Base-by-base conservation (phyloP, 768 basidiomycete genomes). In the Tulasnella sp. region DNA sequence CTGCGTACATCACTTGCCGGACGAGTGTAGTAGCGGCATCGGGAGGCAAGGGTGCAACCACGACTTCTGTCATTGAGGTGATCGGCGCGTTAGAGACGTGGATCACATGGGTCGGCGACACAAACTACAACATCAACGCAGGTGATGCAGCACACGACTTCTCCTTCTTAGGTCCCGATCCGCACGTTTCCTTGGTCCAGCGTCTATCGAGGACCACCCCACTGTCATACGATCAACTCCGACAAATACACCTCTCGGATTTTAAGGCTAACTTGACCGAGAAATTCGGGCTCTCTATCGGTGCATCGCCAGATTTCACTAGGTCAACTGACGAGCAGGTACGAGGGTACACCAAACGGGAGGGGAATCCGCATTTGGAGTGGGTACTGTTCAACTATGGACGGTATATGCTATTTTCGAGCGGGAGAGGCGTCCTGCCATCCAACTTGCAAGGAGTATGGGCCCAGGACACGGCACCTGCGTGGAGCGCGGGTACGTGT, bases 391-490 rank as follows among this genome's bases (percentile, higher is more conserved):
- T 87, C 70, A 85, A 87, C 66, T 82, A 75, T 64, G 85, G 84
- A 21, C 72, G 85, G 51, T 87, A 87, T 63, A 65, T 87, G 65
- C 72, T 87, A 21, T 72, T 74, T 25, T 76, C 77, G 60, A 84
- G 83, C 63, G 78, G 81, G 8, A 73, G 84, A 62, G 83, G 86
- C 1, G 63, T 63, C 1, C 72, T 88, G 21, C 85, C 85, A 0
- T 78, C 84, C 7, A 87, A 87, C 68, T 64, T 88, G 60, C 86
- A 87, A 64, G 86, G 85, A 0, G 81, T 81, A 63, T 87, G 85
- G 86, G 82, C 76, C 8, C 70, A 78, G 53, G 80, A 76, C 9
- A 66, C 67, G 31, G 63, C 66, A 1, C 83, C 76, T 64, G 71
- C 84, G 15, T 87, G 85, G 84, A 69, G 76, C 63, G 80, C 78